phyloP scores from a whole-genome alignment of 169 alveolate species.

The Perkinsus chesapeaki region DNA sequence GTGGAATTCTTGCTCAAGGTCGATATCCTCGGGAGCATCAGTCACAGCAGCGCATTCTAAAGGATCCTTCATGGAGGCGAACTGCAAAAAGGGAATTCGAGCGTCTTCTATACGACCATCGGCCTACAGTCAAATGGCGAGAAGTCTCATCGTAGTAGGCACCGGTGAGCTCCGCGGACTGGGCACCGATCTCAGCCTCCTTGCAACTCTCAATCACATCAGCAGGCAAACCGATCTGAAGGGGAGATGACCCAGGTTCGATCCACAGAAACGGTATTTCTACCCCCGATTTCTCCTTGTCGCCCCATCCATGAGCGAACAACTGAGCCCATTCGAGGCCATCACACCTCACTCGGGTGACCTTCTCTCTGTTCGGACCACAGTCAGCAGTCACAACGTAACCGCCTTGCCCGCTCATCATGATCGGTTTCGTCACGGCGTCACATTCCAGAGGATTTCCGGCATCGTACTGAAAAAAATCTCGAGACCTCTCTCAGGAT shows the following conservation, averaged over 20 bases:
- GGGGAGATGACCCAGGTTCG: not conserved
- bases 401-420: not conserved
- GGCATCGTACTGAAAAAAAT: not conserved
- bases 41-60: not conserved
- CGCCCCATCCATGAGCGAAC: not conserved
- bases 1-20: not conserved
- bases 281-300: not conserved
- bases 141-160: not conserved
- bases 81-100: not conserved
- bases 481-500: not conserved
- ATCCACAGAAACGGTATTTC: not conserved
- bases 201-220: not conserved
- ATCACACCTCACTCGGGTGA: not conserved
- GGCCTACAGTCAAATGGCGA: not conserved
- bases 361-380: not conserved
- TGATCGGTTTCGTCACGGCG: not conserved
- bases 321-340: not conserved
- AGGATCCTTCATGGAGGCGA: not conserved
- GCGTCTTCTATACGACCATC: not conserved
- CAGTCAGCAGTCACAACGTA: not conserved
- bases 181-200: not conserved
- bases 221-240: not conserved
- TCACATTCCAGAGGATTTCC: not conserved
- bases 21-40: not conserved
- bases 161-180: not conserved